Evolutionary conservation across 768 basidiomycete species (phyloP).

Genomic region (Coprinopsis cinerea): DNA sequence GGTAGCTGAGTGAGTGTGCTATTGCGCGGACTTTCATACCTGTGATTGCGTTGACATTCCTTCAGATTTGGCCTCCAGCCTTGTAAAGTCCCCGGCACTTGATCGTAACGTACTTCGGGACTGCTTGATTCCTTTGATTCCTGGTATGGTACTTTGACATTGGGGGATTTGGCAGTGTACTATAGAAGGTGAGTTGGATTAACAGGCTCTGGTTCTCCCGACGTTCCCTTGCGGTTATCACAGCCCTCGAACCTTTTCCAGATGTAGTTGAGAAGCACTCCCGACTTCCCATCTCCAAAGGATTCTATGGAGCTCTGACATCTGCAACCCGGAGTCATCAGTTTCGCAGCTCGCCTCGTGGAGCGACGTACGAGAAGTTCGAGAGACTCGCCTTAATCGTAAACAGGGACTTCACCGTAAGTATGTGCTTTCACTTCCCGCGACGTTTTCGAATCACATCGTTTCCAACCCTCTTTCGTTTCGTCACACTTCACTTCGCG

Average conservation of each 20-base stretch:
- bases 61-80: conserved; percentile 61
- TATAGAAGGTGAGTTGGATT: conserved; percentile 50
- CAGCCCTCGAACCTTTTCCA: conserved; percentile 5
- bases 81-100: conserved; percentile 67
- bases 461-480: neutral
- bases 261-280: conserved; percentile 3
- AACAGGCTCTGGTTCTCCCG: conserved; percentile 1
- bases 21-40: no score
- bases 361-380: conserved; percentile 55
- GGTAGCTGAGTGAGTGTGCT: no score
- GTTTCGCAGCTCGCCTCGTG: conserved; percentile 45
- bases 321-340: conserved; percentile 35
- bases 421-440: conserved; percentile 2
- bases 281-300: neutral
- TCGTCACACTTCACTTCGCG: conserved; percentile 2
- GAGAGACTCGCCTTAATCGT: conserved; percentile 38
- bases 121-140: conserved; percentile 78
- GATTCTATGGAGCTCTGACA: neutral
- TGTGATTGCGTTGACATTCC: conserved; percentile 1
- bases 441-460: neutral
- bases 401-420: conserved; percentile 29
- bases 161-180: conserved; percentile 59
- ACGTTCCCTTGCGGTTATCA: conserved; percentile 2
- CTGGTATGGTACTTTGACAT: conserved; percentile 72
- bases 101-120: conserved; percentile 69